phyloP scores from a whole-genome alignment of 345 rosid genomes.

The Arabis hirsuta region DNA sequence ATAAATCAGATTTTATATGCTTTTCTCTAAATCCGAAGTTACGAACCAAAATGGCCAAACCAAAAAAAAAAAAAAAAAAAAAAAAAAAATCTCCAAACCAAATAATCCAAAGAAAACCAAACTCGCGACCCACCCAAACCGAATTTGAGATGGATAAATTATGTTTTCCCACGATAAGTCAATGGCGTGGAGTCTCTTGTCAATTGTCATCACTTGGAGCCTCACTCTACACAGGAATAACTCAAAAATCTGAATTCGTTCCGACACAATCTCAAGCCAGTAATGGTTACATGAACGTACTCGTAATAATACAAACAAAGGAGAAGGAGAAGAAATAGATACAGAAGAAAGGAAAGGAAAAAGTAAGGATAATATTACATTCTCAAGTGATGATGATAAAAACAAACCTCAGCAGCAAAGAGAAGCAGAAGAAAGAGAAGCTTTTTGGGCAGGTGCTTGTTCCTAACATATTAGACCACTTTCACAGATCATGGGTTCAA shows the following conservation, averaged over 20 bases:
- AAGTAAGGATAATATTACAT: slow-evolving; percentile 15
- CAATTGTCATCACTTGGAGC: background rate
- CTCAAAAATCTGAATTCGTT: background rate
- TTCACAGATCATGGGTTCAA: background rate
- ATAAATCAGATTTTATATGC: too few relatives aligned
- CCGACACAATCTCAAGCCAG: slow-evolving; percentile 20
- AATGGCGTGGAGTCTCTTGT: background rate
- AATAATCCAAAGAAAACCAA: background rate
- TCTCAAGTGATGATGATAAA: slow-evolving; percentile 3
- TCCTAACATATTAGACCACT: slow-evolving; percentile 29
- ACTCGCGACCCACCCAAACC: too few relatives aligned
- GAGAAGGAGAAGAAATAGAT: slow-evolving; percentile 1
- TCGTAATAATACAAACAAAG: background rate
- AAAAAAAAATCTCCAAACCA: background rate
- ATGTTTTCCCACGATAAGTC: background rate
- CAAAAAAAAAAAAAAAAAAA: background rate
- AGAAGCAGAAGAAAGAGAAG: slow-evolving; percentile 29
- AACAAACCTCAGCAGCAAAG: slow-evolving; percentile 30
- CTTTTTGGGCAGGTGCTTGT: slow-evolving; percentile 37
- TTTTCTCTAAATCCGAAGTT: background rate
- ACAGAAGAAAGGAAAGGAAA: slow-evolving; percentile 1
- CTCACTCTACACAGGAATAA: background rate
- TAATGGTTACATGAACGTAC: slow-evolving; percentile 9
- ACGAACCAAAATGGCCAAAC: background rate
- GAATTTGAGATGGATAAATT: background rate